Base-by-base conservation (phyloP, 257 asterid genomes). In the Galeopsis tetrahit region DNA sequence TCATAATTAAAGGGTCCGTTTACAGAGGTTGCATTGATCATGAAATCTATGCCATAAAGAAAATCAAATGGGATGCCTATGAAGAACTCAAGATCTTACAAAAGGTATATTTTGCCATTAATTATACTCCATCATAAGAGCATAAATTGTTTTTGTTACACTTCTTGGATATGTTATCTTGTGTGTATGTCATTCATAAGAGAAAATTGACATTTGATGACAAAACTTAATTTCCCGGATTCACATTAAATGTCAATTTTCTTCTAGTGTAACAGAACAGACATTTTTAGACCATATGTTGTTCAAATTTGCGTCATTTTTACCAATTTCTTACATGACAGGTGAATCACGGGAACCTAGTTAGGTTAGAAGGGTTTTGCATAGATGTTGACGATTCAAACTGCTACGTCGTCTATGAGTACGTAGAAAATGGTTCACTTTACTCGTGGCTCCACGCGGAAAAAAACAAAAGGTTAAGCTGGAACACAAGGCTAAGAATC, bases 291-390 rank as follows among this genome's bases (percentile, higher is more conserved):
- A 21, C 28, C 28, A 21, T 21, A 21, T 21, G 28, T 21, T 10
- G 51, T 44, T 44, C 3, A 44, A 44, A 44, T 11, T 11, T 46
- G 17, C 53, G 11, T 13, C 11, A 46, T 46, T 52, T 48, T n/a
- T n/a, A n/a, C n/a, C n/a, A n/a, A n/a, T n/a, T n/a, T n/a, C n/a
- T n/a, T 49, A 17, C 33, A 17, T n/a, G 59, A 17, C 57, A 51
- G 57, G 97, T 94, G 79, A 94, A 91, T 85, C 99, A 94, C 81
- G 95, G 93, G 72, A 94, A 86, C 79, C 71, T 94, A 28, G 99
- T 91, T 52, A 85, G 85, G 88, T 88, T 94, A 15, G 96, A 89
- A 56, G 97, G 97, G 10, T 90, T 94, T 53, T 94, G 95, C 85
- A 81, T 87, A 51, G 97, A 91, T 21, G 0, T 11, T 72, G 83